These are phyloP conservation scores for Leptographium lundbergii DNA, from an alignment of 2,329 filamentous ascomycete genomes.

Conservation along the genomic window DNA sequence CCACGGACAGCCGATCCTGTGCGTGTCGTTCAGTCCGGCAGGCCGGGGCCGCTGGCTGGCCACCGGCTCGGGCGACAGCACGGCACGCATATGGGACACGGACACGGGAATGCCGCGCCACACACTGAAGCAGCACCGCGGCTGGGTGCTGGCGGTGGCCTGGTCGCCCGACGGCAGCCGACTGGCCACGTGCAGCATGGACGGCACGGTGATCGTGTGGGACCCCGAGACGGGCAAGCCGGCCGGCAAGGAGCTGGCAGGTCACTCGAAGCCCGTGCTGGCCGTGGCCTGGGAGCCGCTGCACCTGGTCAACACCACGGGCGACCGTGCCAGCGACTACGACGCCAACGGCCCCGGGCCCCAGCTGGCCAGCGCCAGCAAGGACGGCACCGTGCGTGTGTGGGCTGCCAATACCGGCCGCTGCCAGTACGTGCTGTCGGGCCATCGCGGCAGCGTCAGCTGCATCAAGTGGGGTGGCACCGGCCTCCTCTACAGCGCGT, in stretches of 20 bases:
- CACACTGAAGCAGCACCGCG: constrained; percentile 76
- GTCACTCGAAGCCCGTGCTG: constrained; percentile 82
- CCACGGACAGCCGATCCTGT: constrained; percentile 82
- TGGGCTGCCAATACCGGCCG: constrained; percentile 72
- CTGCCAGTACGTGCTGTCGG: constrained; percentile 71
- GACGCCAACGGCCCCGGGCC: constrained; percentile 46
- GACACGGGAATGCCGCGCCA: constrained; percentile 82
- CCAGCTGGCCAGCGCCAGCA: constrained; percentile 73
- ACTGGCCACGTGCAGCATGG: constrained; percentile 84
- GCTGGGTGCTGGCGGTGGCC: constrained; percentile 78
- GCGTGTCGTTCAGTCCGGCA: constrained; percentile 72
- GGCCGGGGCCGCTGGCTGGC: constrained; percentile 62
- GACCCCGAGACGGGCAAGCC: constrained; percentile 69
- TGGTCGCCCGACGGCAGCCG: constrained; percentile 76
- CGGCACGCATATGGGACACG: constrained; percentile 86
- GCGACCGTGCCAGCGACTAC: not conserved
- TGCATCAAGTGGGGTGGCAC: constrained; percentile 94
- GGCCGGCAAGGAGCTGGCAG: constrained; percentile 60
- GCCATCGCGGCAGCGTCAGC: constrained; percentile 79
- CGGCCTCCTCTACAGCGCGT: constrained; percentile 69
- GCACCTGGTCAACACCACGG: constrained; percentile 47
- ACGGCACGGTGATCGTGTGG: constrained; percentile 85
- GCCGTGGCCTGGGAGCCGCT: constrained; percentile 89
- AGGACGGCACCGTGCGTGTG: constrained; percentile 77
- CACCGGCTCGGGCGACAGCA: constrained; percentile 83